Base-by-base conservation (phyloP, 2,329 filamentous ascomycete species). In the Coniochaeta prunicola region DNA sequence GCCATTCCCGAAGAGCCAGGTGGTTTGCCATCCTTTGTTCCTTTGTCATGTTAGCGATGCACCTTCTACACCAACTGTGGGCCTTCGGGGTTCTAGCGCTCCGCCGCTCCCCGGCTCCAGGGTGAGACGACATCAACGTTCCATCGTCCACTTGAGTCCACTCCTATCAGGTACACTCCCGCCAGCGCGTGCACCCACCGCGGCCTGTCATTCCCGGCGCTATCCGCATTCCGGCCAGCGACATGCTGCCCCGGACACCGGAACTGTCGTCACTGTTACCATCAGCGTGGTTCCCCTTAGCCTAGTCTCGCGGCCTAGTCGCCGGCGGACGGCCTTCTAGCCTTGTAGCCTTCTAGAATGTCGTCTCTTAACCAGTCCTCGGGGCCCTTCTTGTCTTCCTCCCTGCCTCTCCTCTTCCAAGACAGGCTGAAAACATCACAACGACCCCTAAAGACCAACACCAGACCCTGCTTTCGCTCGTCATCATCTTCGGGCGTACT, bases 261-360 rank as follows among this genome's bases (percentile, higher is more conserved):
- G 36, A n/a, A 26, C 45, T 55, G 53, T 55, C 53, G 53, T 55
- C 53, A 55, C 36, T 55, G 53, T 55, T 55, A 55, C 53, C 45
- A 50, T 26, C 45, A 50, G 45, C 45, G 13, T 50, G 45, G 45
- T 26, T 30, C 21, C 30, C 24, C 45, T 50, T 50, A 15, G 13
- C 24, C 45, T 50, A 50, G 45, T 50, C 24, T 26, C 28, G 45
- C 21, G 45, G 45, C 30, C 36, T 50, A 50, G 45, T 50, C 21
- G 45, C 45, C 45, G 45, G 12, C 10, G 40, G 21, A 24, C 19
- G 9, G 40, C 5, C 40, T 45, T 50, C 21, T 17, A 19, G n/a
- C 13, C 36, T 40, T 45, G n/a, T 24, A 28, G 21, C n/a, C 24
- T 50, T 50, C 45, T 50, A 50, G 45, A 50, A 50, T 50, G 45